Evolutionary conservation across 208 protist species (phyloP).

Genomic region (Vickermania spadyakhi): DNA sequence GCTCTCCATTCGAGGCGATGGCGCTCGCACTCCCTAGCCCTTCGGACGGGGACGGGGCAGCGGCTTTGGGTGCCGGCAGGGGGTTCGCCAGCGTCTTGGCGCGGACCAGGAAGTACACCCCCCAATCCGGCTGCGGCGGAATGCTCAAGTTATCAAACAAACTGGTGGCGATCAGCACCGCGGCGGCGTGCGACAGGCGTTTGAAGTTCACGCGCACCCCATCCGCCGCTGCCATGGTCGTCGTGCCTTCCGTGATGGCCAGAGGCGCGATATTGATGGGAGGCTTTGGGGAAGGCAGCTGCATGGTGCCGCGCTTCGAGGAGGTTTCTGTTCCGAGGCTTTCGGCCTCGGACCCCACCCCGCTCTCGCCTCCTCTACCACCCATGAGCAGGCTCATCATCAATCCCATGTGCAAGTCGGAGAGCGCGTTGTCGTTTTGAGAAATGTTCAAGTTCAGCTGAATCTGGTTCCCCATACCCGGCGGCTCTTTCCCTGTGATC

Average conservation of each 20-base stretch:
- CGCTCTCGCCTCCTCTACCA: neutral
- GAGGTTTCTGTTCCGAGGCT: neutral
- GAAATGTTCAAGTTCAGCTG: constrained; percentile 39
- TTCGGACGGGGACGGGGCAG: neutral
- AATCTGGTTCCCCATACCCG: constrained; percentile 11
- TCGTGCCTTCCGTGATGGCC: constrained; percentile 9
- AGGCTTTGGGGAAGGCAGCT: neutral
- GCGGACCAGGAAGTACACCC: constrained; percentile 54
- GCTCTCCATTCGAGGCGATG: neutral
- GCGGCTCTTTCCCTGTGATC: constrained; percentile 26
- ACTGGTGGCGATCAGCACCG: constrained; percentile 43
- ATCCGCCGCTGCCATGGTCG: constrained; percentile 49
- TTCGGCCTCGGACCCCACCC: neutral
- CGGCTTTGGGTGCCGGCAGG: neutral
- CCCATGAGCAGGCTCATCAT: neutral
- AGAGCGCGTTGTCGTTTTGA: neutral
- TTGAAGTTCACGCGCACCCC: constrained; percentile 47
- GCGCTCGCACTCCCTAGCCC: neutral
- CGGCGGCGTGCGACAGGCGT: constrained; percentile 29
- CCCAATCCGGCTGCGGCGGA: constrained; percentile 22
- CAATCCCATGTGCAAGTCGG: constrained; percentile 3
- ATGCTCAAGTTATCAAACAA: constrained; percentile 36
- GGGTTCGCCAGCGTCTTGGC: constrained; percentile 11
- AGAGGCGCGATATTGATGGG: constrained; percentile 1
- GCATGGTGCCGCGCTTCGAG: neutral